Evolutionary conservation across 108 stramenopile species (phyloP).

Genomic region (Discostella stelligeroides): DNA sequence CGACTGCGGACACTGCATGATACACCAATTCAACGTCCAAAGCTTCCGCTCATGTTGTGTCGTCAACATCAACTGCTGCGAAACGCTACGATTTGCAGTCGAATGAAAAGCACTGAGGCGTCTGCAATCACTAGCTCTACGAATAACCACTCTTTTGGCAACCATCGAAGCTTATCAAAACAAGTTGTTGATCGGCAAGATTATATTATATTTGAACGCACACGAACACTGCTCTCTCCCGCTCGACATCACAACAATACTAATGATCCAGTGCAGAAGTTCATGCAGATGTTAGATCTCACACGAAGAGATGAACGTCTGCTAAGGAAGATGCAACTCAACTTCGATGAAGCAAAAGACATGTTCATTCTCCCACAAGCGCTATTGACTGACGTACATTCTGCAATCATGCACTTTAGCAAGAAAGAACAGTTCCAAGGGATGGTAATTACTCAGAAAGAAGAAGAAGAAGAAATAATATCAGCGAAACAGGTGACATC

Average conservation of each 20-base stretch:
- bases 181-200: background rate
- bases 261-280: constrained; percentile 7
- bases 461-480: background rate
- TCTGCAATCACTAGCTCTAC: background rate
- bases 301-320: constrained; percentile 12
- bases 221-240: constrained; percentile 8
- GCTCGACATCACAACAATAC: background rate
- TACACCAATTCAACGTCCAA: no score
- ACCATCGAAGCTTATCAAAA: background rate
- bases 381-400: constrained; percentile 22
- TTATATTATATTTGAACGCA: background rate
- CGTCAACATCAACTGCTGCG: no score
- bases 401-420: constrained; percentile 31
- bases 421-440: constrained; percentile 11
- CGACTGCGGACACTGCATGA: no score
- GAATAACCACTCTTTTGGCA: background rate
- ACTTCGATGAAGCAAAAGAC: constrained; percentile 11
- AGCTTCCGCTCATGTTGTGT: no score
- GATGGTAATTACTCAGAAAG: background rate
- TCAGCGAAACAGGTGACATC: no score
- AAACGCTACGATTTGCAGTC: background rate
- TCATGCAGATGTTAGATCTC: constrained; percentile 9
- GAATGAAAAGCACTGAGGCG: background rate
- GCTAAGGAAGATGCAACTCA: constrained; percentile 11
- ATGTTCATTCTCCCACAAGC: constrained; percentile 26